Percentiles rank a stretch among this genome's conserved stretches.
These are phyloP conservation scores for Amoebophrya sp. DNA, from an alignment of 169 alveolate species.

Conservation along the genomic window DNA sequence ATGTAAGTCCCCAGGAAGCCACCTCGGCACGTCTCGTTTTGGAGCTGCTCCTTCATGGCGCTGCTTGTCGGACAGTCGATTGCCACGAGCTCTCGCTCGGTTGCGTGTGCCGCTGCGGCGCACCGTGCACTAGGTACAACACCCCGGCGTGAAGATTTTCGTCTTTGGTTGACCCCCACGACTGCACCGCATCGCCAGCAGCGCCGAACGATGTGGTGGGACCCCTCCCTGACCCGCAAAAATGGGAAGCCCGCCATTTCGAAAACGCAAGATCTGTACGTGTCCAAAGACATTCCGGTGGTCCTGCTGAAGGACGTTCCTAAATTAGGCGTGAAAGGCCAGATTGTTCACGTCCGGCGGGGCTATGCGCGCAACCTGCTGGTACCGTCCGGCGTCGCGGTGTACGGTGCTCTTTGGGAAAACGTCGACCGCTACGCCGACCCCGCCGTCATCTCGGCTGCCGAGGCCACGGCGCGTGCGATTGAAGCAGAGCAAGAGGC, in stretches of 20 bases:
- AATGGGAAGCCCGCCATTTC: conserved; percentile 32
- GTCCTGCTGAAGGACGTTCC: conserved; percentile 29
- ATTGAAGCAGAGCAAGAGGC: background rate
- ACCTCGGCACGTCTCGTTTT: too few species aligned
- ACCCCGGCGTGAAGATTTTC: too few species aligned
- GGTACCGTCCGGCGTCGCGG: conserved; percentile 31
- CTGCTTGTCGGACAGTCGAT: too few species aligned
- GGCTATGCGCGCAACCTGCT: conserved; percentile 24
- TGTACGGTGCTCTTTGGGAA: conserved; percentile 30
- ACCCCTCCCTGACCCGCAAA: background rate
- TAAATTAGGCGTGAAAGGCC: conserved; percentile 16
- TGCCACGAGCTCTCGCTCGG: too few species aligned
- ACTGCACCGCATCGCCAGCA: background rate
- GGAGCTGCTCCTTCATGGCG: too few species aligned
- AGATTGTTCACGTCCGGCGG: conserved; percentile 33
- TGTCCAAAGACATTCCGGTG: conserved; percentile 32
- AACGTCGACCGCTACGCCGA: conserved; percentile 32
- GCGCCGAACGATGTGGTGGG: background rate
- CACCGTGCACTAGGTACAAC: too few species aligned
- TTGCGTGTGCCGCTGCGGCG: too few species aligned
- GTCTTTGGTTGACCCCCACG: too few species aligned
- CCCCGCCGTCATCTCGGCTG: background rate
- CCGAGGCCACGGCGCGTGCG: background rate
- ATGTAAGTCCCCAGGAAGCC: too few species aligned
- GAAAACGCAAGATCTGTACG: conserved; percentile 8